Percentiles rank a stretch among this genome's conserved stretches.
These are phyloP conservation scores for Monosporascus sp. DNA, from an alignment of 2,329 filamentous ascomycete genomes.

Conservation along the genomic window DNA sequence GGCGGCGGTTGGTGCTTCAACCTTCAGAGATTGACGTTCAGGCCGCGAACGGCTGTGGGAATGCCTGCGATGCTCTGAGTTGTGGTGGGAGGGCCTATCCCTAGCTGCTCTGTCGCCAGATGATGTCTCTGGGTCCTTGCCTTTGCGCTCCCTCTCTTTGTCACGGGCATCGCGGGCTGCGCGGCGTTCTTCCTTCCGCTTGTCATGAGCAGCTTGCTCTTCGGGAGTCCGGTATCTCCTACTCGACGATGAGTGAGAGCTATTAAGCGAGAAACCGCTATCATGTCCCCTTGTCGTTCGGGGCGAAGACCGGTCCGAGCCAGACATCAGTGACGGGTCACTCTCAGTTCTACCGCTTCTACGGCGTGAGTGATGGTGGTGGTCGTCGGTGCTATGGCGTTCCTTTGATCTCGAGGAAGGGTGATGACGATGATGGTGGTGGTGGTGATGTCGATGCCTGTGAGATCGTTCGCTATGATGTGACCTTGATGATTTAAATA, in stretches of 20 bases:
- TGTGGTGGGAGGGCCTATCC: slow-evolving; percentile 29
- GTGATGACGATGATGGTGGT: slow-evolving; percentile 30
- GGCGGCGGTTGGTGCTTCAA: slow-evolving; percentile 21
- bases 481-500: slow-evolving; percentile 35
- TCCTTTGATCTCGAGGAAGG: slow-evolving; percentile 18
- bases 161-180: slow-evolving; percentile 26
- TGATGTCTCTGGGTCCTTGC: slow-evolving; percentile 25
- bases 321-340: slow-evolving; percentile 18
- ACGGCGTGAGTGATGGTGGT: slow-evolving; percentile 33
- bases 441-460: slow-evolving; percentile 26
- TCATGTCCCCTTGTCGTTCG: slow-evolving; percentile 40
- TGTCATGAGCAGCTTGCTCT: slow-evolving; percentile 47
- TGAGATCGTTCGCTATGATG: slow-evolving; percentile 25
- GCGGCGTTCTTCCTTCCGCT: slow-evolving; percentile 43
- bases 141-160: slow-evolving; percentile 29
- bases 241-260: slow-evolving; percentile 26
- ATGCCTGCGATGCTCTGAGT: slow-evolving; percentile 38
- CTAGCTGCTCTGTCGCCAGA: slow-evolving; percentile 4
- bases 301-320: slow-evolving; percentile 27
- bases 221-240: slow-evolving; percentile 39
- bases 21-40: slow-evolving; percentile 21
- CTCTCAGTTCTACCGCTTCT: slow-evolving; percentile 20
- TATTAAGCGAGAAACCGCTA: slow-evolving; percentile 42
- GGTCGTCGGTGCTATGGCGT: slow-evolving; percentile 16
- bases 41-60: slow-evolving; percentile 37